These are phyloP conservation scores for Solanum virginianum DNA, from an alignment of 257 asterid species.

Conservation along the genomic window DNA sequence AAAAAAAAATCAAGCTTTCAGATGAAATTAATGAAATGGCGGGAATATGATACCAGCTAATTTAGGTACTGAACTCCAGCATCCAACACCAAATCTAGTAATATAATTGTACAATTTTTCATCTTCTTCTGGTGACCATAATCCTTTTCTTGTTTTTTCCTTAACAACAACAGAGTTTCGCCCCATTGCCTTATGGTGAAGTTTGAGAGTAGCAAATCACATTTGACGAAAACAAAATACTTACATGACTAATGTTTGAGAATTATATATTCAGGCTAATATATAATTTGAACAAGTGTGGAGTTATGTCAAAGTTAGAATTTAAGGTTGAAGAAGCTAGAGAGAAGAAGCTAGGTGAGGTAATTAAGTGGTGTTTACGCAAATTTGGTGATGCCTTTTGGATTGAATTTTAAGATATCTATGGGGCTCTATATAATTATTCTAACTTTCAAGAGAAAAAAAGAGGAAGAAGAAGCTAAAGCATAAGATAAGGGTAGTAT, in stretches of 20 bases:
- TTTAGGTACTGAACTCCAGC: constrained; percentile 95
- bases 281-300: constrained; percentile 12
- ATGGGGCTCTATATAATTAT: constrained; percentile 1
- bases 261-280: background rate
- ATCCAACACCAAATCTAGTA: constrained; percentile 67
- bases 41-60: constrained; percentile 50
- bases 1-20: background rate
- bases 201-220: background rate
- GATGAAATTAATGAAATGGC: background rate
- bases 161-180: constrained; percentile 49
- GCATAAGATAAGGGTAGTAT: background rate
- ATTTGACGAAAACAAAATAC: background rate
- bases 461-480: background rate
- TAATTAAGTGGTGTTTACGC: constrained; percentile 57
- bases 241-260: background rate
- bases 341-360: constrained; percentile 6
- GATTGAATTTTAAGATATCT: constrained; percentile 45
- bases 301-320: constrained; percentile 28
- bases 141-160: constrained; percentile 73
- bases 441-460: background rate
- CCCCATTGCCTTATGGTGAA: constrained; percentile 20
- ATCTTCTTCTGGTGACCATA: constrained; percentile 97
- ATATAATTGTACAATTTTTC: constrained; percentile 57
- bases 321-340: constrained; percentile 22
- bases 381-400: constrained; percentile 36